Evolutionary conservation across 2,329 filamentous ascomycete species (phyloP).

Genomic region (Hypoxylon sp.): DNA sequence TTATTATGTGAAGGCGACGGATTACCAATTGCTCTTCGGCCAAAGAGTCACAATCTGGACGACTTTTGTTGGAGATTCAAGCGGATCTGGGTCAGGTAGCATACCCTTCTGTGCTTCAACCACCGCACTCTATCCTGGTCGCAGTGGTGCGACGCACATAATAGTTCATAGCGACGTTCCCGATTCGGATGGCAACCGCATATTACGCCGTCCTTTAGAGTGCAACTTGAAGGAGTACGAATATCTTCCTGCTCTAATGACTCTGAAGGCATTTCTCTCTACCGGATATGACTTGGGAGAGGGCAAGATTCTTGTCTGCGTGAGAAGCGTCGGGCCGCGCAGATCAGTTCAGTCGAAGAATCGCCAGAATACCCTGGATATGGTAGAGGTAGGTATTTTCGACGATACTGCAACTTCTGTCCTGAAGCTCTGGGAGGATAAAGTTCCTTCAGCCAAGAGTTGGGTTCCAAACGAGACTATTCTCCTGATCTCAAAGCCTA

Average conservation of each 20-base stretch:
- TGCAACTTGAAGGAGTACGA: slow-evolving; percentile 51
- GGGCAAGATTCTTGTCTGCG: slow-evolving; percentile 68
- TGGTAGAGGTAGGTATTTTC: slow-evolving; percentile 67
- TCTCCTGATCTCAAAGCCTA: slow-evolving; percentile 65
- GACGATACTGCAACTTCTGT: slow-evolving; percentile 69
- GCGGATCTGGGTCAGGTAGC: slow-evolving; percentile 52
- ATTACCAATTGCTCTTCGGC: slow-evolving; percentile 64
- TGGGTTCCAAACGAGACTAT: slow-evolving; percentile 66
- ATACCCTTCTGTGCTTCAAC: slow-evolving; percentile 63
- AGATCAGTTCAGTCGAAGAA: slow-evolving; percentile 65
- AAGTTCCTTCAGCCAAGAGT: slow-evolving; percentile 59
- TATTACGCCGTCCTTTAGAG: slow-evolving; percentile 64
- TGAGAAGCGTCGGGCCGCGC: slow-evolving; percentile 68
- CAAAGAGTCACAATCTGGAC: slow-evolving; percentile 71
- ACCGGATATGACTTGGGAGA: slow-evolving; percentile 67
- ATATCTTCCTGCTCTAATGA: slow-evolving; percentile 66
- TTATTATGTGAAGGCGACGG: slow-evolving; percentile 61
- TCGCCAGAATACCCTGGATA: slow-evolving; percentile 60
- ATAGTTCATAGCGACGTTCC: slow-evolving; percentile 64
- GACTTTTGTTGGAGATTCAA: slow-evolving; percentile 66
- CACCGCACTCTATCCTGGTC: slow-evolving; percentile 71
- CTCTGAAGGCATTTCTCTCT: slow-evolving; percentile 67
- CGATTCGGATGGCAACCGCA: slow-evolving; percentile 56
- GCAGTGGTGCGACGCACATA: slow-evolving; percentile 67
- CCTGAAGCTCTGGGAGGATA: slow-evolving; percentile 69